phyloP scores from a whole-genome alignment of 805 yeast genomes.

The Diddensiella caesifluorescens region DNA sequence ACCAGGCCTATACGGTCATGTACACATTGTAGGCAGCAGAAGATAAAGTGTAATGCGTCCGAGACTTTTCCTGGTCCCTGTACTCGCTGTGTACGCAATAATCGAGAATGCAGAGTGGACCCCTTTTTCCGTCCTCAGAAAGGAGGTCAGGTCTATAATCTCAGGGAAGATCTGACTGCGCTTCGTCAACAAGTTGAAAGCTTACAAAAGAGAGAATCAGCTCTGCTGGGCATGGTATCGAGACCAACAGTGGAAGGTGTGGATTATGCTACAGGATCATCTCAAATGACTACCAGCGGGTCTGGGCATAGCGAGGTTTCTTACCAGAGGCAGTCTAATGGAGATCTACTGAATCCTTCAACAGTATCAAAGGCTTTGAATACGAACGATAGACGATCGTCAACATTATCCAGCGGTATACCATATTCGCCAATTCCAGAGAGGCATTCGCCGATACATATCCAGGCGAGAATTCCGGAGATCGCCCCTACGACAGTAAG shows the following conservation, averaged over 20 bases:
- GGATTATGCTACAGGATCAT: too few species aligned
- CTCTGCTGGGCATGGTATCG: conserved; percentile 16
- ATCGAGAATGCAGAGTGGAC: conserved; percentile 77
- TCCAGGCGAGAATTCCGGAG: too few species aligned
- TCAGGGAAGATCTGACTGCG: conserved; percentile 71
- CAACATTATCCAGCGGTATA: too few species aligned
- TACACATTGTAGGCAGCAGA: conserved; percentile 91
- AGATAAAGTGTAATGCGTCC: conserved; percentile 87
- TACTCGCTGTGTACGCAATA: conserved; percentile 75
- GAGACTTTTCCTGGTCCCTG: conserved; percentile 79
- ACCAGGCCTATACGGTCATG: conserved; percentile 91
- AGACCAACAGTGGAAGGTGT: not conserved
- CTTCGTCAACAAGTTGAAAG: conserved; percentile 49
- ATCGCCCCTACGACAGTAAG: too few species aligned
- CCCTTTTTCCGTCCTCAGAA: conserved; percentile 88
- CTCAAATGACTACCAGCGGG: too few species aligned
- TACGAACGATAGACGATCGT: too few species aligned
- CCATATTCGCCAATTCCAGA: too few species aligned
- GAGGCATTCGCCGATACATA: too few species aligned
- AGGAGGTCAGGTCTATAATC: conserved; percentile 81
- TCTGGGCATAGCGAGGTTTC: too few species aligned
- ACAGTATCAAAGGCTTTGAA: too few species aligned
- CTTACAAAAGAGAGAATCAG: conserved; percentile 19
- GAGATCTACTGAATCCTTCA: too few species aligned
- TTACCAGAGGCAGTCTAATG: too few species aligned